Evolutionary conservation across 192 early-diverging fungal species (phyloP).

Genomic region (Coemansia guatemalensis): DNA sequence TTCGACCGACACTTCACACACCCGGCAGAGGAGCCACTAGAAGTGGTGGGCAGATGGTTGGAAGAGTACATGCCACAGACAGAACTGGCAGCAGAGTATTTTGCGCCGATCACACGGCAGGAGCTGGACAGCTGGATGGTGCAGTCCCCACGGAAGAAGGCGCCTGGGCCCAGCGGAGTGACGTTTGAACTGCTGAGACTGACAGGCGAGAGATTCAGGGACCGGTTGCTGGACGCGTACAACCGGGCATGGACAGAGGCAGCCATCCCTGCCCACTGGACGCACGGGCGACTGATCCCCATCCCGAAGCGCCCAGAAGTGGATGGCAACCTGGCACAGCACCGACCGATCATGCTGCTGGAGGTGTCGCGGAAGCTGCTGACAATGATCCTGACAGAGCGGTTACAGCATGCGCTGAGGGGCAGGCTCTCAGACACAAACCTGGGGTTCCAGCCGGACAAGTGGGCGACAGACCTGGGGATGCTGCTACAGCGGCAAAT

Average conservation of each 20-base stretch:
- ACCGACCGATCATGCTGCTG: constrained; percentile 9
- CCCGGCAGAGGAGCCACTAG: neutral
- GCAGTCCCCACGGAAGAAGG: neutral
- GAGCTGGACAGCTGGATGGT: constrained; percentile 7
- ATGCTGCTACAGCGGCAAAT: constrained; percentile 5
- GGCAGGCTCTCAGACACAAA: neutral
- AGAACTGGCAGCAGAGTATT: neutral
- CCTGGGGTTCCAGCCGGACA: constrained; percentile 7
- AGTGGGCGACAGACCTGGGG: constrained; percentile 11
- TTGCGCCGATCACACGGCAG: neutral
- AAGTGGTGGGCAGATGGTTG: neutral
- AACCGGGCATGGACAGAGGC: neutral
- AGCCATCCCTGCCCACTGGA: neutral
- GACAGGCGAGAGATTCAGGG: neutral
- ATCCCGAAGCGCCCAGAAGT: constrained; percentile 3
- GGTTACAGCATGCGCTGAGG: neutral
- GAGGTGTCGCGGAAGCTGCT: constrained; percentile 7
- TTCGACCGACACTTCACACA: neutral
- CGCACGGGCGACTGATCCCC: constrained; percentile 2
- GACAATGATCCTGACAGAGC: neutral
- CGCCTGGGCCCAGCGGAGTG: constrained; percentile 2
- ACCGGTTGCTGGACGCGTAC: neutral
- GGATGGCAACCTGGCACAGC: neutral
- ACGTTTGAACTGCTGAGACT: neutral
- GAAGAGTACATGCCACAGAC: neutral